phyloP scores from a whole-genome alignment of 1,139 yeast species.

The Pneumocystis murina region DNA sequence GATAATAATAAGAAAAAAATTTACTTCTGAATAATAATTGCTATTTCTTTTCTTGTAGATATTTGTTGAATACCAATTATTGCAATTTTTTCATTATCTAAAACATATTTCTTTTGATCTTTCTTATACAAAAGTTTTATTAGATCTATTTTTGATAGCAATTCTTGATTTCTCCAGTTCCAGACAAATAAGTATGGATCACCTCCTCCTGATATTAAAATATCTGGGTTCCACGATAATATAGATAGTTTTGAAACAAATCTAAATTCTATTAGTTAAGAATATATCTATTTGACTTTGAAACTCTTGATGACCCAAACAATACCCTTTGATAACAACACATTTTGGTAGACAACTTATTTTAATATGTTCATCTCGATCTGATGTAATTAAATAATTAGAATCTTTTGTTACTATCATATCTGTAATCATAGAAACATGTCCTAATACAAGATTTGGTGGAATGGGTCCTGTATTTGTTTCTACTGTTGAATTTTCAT shows the following conservation, averaged over 20 bases:
- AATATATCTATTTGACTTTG: background rate
- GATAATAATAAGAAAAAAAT: background rate
- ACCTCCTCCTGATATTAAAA: conserved; percentile 78
- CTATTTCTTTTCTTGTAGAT: background rate
- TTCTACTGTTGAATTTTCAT: conserved; percentile 4
- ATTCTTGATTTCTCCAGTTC: conserved; percentile 49
- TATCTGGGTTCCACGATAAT: conserved; percentile 32
- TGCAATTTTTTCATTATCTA: background rate
- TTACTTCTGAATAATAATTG: background rate
- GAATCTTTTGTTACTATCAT: conserved; percentile 35
- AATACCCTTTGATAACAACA: conserved; percentile 61
- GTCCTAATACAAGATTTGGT: conserved; percentile 67
- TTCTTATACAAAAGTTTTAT: conserved; percentile 20
- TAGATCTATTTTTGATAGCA: conserved; percentile 37
- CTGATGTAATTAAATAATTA: conserved; percentile 55
- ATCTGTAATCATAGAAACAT: conserved; percentile 88
- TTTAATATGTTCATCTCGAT: conserved; percentile 91
- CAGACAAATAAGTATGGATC: conserved; percentile 63
- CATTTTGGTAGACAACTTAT: conserved; percentile 72
- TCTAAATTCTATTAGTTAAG: conserved; percentile 6
- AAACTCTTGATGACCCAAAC: conserved; percentile 73
- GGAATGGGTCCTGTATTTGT: conserved; percentile 26
- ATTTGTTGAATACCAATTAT: background rate
- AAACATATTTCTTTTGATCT: background rate
- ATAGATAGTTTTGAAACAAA: conserved; percentile 38